phyloP scores from a whole-genome alignment of 306 rosid genomes.

The Medicago ruthenica region DNA sequence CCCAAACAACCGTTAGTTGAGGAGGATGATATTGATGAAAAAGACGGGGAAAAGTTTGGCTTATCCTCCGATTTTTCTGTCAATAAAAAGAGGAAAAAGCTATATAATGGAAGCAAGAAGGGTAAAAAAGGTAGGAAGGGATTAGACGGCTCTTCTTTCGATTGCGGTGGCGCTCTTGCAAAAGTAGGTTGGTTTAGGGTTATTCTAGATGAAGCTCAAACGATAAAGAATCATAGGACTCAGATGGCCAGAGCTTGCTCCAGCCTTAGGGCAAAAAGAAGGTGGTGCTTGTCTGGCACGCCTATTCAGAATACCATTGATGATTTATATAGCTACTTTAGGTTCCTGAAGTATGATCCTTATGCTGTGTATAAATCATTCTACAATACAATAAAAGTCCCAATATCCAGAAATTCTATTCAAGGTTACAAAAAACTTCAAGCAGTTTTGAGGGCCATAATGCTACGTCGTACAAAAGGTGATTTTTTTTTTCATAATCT shows the following conservation, averaged over 20 bases:
- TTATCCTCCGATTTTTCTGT: slow-evolving; percentile 65
- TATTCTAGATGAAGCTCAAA: slow-evolving; percentile 97
- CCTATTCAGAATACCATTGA: slow-evolving; percentile 95
- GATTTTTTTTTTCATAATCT: slow-evolving; percentile 27
- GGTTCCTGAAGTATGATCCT: slow-evolving; percentile 95
- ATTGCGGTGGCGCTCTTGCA: slow-evolving; percentile 79
- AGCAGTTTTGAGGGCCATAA: slow-evolving; percentile 96
- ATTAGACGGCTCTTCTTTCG: slow-evolving; percentile 61
- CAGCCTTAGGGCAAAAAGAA: slow-evolving; percentile 93
- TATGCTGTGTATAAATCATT: slow-evolving; percentile 90
- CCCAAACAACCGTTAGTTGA: slow-evolving; percentile 91
- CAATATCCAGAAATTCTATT: slow-evolving; percentile 79
- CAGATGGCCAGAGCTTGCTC: slow-evolving; percentile 99
- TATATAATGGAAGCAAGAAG: slow-evolving; percentile 56
- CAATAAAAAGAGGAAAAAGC: slow-evolving; percentile 76
- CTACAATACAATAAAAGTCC: slow-evolving; percentile 83
- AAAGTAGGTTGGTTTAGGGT: slow-evolving; percentile 96
- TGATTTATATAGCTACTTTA: slow-evolving; percentile 93
- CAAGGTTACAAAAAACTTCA: slow-evolving; percentile 98
- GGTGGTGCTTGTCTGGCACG: slow-evolving; percentile 99
- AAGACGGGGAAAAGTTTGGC: slow-evolving; percentile 70
- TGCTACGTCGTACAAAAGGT: slow-evolving; percentile 99
- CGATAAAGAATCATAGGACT: slow-evolving; percentile 98
- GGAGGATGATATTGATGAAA: slow-evolving; percentile 81
- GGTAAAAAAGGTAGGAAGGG: slow-evolving; percentile 81